A percentile compares a stretch with the other conserved stretches of the same genome.
Conservation (phyloP, 176 grass and related monocot species). For the Triticum turgidum region DNA sequence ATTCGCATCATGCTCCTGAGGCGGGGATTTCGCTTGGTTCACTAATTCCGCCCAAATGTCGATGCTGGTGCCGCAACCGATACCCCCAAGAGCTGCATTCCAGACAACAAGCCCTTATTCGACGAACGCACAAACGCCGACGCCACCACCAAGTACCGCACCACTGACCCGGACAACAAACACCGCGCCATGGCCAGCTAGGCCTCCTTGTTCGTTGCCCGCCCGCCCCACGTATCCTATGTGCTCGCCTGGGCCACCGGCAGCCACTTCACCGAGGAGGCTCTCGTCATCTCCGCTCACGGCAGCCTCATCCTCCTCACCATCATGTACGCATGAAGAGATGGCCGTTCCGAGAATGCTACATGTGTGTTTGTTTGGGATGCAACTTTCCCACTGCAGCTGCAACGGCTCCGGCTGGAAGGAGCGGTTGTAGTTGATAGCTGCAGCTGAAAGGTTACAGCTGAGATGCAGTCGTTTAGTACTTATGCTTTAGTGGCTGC, state of each 20-base stretch:
- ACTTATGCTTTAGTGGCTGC: no score
- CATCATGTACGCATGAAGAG: background rate
- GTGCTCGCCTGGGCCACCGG: background rate
- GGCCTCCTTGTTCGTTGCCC: background rate
- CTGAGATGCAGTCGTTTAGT: no score
- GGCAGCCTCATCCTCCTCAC: background rate
- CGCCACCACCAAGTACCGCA: background rate
- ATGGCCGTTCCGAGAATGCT: background rate
- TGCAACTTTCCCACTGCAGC: no score
- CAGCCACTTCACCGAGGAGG: background rate
- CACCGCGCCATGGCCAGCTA: background rate
- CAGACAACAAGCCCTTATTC: background rate
- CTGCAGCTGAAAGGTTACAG: no score
- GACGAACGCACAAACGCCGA: background rate
- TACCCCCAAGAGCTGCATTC: background rate
- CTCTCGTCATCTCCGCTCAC: background rate
- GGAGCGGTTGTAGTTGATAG: no score
- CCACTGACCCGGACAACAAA: background rate
- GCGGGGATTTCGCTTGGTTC: background rate
- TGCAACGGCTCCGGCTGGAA: no score
- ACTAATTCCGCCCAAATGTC: background rate
- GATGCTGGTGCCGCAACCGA: background rate
- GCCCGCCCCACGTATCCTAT: background rate
- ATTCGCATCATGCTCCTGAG: background rate
- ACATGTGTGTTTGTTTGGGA: background rate